phyloP scores from a whole-genome alignment of 352 stramenopile genomes.

The Phytophthora cryptogea region DNA sequence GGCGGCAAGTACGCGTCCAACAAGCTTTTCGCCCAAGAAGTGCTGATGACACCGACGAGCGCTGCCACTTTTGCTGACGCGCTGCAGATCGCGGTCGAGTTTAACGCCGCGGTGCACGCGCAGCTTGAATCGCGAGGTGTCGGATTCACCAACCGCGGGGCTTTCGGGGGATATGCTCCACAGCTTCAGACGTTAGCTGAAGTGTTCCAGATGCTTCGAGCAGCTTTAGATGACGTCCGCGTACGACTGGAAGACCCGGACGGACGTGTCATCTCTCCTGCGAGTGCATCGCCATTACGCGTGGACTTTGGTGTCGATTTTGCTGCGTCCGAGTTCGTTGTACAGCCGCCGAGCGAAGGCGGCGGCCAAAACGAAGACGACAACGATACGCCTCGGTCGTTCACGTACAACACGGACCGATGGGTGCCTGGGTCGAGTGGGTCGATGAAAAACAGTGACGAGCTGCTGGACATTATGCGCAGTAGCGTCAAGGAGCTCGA shows the following conservation, averaged over 20 bases:
- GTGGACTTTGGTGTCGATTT: constrained; percentile 72
- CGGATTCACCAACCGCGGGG: constrained; percentile 62
- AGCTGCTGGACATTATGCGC: constrained; percentile 62
- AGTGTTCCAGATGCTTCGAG: constrained; percentile 59
- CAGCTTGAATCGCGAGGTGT: constrained; percentile 58
- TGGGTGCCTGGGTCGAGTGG: constrained; percentile 58
- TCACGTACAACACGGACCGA: constrained; percentile 73
- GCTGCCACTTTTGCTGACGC: constrained; percentile 65
- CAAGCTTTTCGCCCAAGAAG: constrained; percentile 72
- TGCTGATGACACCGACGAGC: constrained; percentile 58
- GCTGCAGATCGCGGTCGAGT: constrained; percentile 57
- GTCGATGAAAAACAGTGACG: constrained; percentile 57
- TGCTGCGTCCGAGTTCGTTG: constrained; percentile 60
- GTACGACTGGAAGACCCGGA: constrained; percentile 37
- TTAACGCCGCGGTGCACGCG: constrained; percentile 40
- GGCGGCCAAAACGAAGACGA: constrained; percentile 15
- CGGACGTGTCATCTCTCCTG: constrained; percentile 25
- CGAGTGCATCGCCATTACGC: constrained; percentile 45
- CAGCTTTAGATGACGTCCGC: constrained; percentile 49
- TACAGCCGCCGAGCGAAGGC: constrained; percentile 5
- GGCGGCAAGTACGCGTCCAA: constrained; percentile 64
- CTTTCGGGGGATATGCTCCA: constrained; percentile 64
- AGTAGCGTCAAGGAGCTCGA: constrained; percentile 56
- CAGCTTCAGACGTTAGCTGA: constrained; percentile 65
- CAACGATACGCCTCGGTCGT: constrained; percentile 15